A percentile compares a stretch with the other conserved stretches of the same genome.
phyloP scores from a whole-genome alignment of 176 grass and related monocot genomes.

The Dactylis glomerata region DNA sequence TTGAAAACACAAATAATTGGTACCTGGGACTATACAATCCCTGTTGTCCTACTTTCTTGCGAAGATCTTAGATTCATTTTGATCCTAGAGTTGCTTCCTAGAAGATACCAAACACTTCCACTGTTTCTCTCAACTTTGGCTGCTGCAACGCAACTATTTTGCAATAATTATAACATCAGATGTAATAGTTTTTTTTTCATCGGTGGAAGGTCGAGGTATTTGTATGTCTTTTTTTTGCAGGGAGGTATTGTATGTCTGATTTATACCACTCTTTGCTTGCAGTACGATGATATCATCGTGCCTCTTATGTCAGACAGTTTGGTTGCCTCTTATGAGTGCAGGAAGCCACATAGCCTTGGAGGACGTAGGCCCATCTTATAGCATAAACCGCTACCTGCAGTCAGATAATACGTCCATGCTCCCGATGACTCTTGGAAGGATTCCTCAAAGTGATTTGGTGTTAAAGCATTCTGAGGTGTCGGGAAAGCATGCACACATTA shows the following conservation, averaged over 20 bases:
- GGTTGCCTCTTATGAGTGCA: slow-evolving; percentile 50
- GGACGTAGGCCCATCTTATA: slow-evolving; percentile 60
- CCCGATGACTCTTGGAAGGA: slow-evolving; percentile 60
- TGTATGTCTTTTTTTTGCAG: too few relatives aligned
- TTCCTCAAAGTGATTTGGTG: slow-evolving; percentile 51
- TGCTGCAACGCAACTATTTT: too few relatives aligned
- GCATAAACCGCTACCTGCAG: slow-evolving; percentile 39
- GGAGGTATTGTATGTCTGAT: slow-evolving; percentile 2
- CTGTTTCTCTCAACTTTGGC: background rate
- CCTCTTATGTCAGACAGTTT: slow-evolving; percentile 55
- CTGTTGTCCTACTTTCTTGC: background rate
- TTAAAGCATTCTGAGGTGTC: slow-evolving; percentile 79
- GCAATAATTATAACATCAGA: background rate
- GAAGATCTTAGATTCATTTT: background rate
- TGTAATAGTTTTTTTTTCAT: background rate
- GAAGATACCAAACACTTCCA: background rate
- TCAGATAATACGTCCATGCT: slow-evolving; percentile 31
- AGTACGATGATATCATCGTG: slow-evolving; percentile 54
- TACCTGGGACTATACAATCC: background rate
- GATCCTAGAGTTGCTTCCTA: background rate
- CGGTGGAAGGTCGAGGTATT: background rate
- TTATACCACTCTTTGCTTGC: slow-evolving; percentile 26
- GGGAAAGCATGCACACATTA: slow-evolving; percentile 65
- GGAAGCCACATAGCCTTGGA: slow-evolving; percentile 58
- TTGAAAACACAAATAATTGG: background rate